Base-by-base conservation (phyloP, 768 basidiomycete species). In the Agaricus sinodeliciosus region DNA sequence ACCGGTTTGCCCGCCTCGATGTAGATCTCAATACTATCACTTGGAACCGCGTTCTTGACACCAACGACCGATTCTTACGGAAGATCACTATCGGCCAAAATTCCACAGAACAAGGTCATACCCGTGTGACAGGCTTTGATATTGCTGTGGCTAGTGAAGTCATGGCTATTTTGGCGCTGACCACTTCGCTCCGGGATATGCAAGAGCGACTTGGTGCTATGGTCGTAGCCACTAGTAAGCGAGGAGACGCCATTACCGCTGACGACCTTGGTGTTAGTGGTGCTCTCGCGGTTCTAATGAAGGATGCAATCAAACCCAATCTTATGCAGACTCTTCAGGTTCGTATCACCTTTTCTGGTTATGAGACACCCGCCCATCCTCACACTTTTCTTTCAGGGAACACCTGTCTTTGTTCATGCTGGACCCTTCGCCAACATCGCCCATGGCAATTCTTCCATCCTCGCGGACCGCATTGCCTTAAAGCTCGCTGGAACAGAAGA, bases 341-440 rank as follows among this genome's bases (percentile, higher is more conserved):
- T 48, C 68, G 18, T 15, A 16, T 15, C n/a, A 28, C 15, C 28
- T 27, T 15, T 9, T 16, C 28, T 46, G 47, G 4, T 31, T 35
- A 36, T 46, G 53, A 22, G 9, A 18, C 25, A 47, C 37, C 53
- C 6, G 3, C 31, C 7, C 3, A 3, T 11, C 44, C 48, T 48
- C 46, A 47, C 28, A 11, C 26, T 45, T 12, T 27, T 49, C n/a
- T 22, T 56, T 9, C 57, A 85, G 84, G 95, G 95, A 41, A 99
- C 95, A 1, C 95, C 95, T 36, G 96, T 99, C 58, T 97, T 99
- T 64, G 96, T 99, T 4, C 95, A 98, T 66, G 95, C 95, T 3
- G 95, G 95, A 49, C 96, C 95, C 25, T 99, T 99, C 67, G 95
- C 95, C 59, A 98, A 99, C 76, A 99, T 99, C 57, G 95, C 95